Base-by-base conservation (phyloP, 768 basidiomycete species). In the Lactifluus subvellereus region DNA sequence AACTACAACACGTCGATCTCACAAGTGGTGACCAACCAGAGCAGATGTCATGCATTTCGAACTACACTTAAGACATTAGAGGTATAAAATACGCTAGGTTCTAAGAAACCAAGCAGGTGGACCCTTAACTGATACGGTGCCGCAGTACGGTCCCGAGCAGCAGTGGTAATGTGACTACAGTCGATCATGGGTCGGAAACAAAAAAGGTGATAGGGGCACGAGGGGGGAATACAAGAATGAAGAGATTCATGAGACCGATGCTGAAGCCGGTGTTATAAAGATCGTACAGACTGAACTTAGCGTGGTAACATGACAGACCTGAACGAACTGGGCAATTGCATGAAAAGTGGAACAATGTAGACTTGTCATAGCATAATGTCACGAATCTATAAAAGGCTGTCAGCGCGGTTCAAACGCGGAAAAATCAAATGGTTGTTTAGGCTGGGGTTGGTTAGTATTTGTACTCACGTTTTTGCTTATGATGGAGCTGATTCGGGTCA, bases 401-500 rank as follows among this genome's bases (percentile, higher is more conserved):
- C 42, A 67, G 66, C 54, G 50, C 43, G 54, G 37, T 56, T 54
- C 58, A 27, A 18, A 43, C 22, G 20, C 30, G 22, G 33, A 30
- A 50, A 58, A 47, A 48, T 65, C 60, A 55, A 49, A 32, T 51
- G 45, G 43, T 43, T 10, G 50, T 27, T 13, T 16, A 10, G 47
- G 10, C 45, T 14, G 43, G 37, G 67, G 48, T 37, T n/a, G 7
- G 7, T 47, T 22, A 33, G 10, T 57, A 54, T 57, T 55, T 43
- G 48, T 33, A 85, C 86, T 77, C 75, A 88, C 86, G 65, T 86
- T 87, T 69, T 80, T 84, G 79, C 82, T 86, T 69, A 88, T 82
- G 67, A 87, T 82, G 59, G 85, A 77, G 72, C 86, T 87, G 72
- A 37, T 68, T 54, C 59, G 54, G 40, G 56, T 42, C 35, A 66